phyloP scores from a whole-genome alignment of 768 basidiomycete species.

The Xerocomus spinulosus region DNA sequence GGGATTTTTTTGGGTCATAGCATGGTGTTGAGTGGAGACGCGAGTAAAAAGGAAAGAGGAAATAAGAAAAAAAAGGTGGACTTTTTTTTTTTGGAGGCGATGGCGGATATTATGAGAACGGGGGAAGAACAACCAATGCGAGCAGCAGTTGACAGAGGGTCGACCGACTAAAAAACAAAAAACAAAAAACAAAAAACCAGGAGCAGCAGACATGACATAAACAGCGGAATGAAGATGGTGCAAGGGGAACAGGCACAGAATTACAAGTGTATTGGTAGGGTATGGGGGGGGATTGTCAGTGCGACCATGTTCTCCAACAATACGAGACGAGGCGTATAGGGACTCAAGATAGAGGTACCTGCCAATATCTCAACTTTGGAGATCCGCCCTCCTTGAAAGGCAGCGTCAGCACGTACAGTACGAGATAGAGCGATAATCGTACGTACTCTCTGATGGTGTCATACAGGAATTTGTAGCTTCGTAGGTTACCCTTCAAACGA shows the following conservation, averaged over 20 bases:
- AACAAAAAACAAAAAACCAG: conserved; percentile 4
- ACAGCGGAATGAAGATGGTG: conserved; percentile 13
- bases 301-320: conserved; percentile 2
- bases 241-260: conserved; percentile 5
- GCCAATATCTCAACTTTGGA: conserved; percentile 32
- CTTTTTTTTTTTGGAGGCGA: background rate
- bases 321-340: background rate
- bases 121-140: conserved; percentile 9
- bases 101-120: background rate
- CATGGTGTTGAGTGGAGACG: background rate
- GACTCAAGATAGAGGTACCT: conserved; percentile 19
- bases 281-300: conserved; percentile 17
- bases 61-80: conserved; percentile 1
- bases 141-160: conserved; percentile 15
- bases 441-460: conserved; percentile 83
- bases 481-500: conserved; percentile 84
- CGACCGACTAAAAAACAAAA: conserved; percentile 7
- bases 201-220: conserved; percentile 23
- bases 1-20: conserved; percentile 31
- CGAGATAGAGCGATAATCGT: conserved; percentile 5
- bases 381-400: conserved; percentile 32
- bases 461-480: conserved; percentile 91
- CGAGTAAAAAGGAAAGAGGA: conserved; percentile 2
- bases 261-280: conserved; percentile 29
- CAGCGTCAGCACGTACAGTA: conserved; percentile 9